Percentiles rank a stretch among this genome's conserved stretches.
Conservation (phyloP, 129 eudicot genomes). For the Mikania micrantha region DNA sequence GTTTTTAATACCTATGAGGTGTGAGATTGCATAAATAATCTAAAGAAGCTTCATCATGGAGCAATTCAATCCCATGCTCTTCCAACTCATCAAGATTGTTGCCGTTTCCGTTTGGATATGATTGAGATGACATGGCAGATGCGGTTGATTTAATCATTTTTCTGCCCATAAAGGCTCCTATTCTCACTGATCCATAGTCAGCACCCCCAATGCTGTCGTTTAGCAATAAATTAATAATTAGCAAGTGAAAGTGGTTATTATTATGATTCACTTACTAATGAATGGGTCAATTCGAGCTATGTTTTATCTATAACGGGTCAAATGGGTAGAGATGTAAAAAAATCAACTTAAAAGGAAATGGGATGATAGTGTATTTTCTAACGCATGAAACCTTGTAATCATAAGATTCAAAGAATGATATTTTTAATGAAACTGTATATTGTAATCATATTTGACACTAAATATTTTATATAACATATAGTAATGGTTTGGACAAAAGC, state of each 20-base stretch:
- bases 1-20: slow-evolving; percentile 70
- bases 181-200: slow-evolving; percentile 94
- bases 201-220: slow-evolving; percentile 90
- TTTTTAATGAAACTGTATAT: not conserved
- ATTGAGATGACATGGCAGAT: slow-evolving; percentile 38
- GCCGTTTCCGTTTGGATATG: slow-evolving; percentile 47
- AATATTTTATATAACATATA: not conserved
- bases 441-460: not conserved
- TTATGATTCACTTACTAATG: not conserved
- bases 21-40: slow-evolving; percentile 90
- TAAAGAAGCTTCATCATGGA: slow-evolving; percentile 71
- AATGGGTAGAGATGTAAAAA: not conserved
- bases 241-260: not conserved
- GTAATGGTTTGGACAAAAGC: not conserved
- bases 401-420: not conserved
- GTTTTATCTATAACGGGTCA: not conserved
- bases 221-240: not conserved
- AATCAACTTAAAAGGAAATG: not conserved
- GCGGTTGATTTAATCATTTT: slow-evolving; percentile 75
- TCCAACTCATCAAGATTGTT: slow-evolving; percentile 56
- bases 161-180: slow-evolving; percentile 97
- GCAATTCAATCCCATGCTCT: slow-evolving; percentile 59
- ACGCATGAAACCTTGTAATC: not conserved
- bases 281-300: not conserved
- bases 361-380: not conserved